These are phyloP conservation scores for Triangularia verruculosa DNA, from an alignment of 2,329 filamentous ascomycete genomes.

Conservation along the genomic window DNA sequence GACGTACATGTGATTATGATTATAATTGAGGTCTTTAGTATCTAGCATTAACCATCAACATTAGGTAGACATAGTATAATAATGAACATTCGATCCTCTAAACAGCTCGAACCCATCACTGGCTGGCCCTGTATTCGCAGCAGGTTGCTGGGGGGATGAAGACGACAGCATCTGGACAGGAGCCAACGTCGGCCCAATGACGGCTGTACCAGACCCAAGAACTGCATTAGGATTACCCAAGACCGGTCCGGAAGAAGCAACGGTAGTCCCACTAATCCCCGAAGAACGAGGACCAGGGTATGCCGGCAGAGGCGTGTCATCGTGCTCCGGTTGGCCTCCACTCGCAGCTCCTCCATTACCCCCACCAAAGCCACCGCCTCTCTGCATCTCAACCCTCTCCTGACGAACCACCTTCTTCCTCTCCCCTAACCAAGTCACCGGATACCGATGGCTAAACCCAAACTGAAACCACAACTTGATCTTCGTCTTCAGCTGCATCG, in stretches of 20 bases:
- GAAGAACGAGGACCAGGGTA: not conserved
- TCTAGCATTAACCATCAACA: too few species aligned
- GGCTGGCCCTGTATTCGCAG: not conserved
- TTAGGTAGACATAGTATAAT: too few species aligned
- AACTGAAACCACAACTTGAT: constrained; percentile 27
- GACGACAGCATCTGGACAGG: too few species aligned
- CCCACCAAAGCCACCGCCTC: not conserved
- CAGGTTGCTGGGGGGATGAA: not conserved
- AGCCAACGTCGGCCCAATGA: too few species aligned
- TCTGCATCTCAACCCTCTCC: too few species aligned
- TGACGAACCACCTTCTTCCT: too few species aligned
- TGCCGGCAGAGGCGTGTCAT: not conserved
- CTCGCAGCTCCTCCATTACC: too few species aligned
- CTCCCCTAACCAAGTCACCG: constrained; percentile 25
- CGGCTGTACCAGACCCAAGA: too few species aligned
- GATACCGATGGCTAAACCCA: constrained; percentile 27
- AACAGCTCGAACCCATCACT: too few species aligned
- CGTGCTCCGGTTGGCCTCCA: not conserved
- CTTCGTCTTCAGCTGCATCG: constrained; percentile 13
- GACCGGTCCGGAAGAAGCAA: not conserved
- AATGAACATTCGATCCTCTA: too few species aligned
- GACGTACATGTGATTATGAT: too few species aligned
- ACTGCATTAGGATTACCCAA: not conserved
- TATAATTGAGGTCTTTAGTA: too few species aligned
- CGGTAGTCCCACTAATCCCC: not conserved